These are phyloP conservation scores for Oryza nivara DNA, from an alignment of 176 grass and related monocot genomes.

Conservation along the genomic window DNA sequence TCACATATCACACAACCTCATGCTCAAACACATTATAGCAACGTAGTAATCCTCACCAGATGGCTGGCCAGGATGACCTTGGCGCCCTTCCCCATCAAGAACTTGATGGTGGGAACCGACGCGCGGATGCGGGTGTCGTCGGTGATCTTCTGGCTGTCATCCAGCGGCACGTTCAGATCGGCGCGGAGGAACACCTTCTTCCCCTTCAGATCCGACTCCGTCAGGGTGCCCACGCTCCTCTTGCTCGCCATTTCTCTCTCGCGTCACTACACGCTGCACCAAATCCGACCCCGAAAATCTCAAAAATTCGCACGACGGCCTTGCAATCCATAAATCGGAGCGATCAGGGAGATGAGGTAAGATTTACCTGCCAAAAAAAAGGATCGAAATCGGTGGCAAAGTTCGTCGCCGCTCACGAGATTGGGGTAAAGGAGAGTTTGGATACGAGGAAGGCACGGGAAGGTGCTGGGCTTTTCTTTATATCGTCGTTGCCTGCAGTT, in stretches of 20 bases:
- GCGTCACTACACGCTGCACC: slow-evolving; percentile 38
- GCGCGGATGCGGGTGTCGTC: slow-evolving; percentile 89
- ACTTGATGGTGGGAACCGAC: slow-evolving; percentile 84
- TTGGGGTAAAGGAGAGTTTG: neutral
- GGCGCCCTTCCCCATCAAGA: slow-evolving; percentile 62
- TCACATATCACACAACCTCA: neutral
- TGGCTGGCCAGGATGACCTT: slow-evolving; percentile 77
- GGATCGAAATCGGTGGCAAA: neutral
- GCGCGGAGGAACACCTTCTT: slow-evolving; percentile 80
- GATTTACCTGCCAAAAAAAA: neutral
- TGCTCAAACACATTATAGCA: neutral
- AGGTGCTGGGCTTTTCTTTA: slow-evolving; percentile 39
- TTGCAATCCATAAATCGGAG: neutral
- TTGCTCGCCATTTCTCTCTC: slow-evolving; percentile 64
- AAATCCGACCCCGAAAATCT: slow-evolving; percentile 15
- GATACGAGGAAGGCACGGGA: slow-evolving; percentile 14
- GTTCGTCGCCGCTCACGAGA: neutral
- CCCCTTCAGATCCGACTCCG: slow-evolving; percentile 69
- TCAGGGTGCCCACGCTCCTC: slow-evolving; percentile 66
- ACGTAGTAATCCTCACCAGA: slow-evolving; percentile 46
- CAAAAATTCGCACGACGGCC: neutral
- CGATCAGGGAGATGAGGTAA: neutral
- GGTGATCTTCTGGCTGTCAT: slow-evolving; percentile 67
- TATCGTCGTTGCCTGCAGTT: neutral
- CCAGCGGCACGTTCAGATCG: slow-evolving; percentile 86